phyloP scores from a whole-genome alignment of 2,329 filamentous ascomycete genomes.

The Colletotrichum siamense region DNA sequence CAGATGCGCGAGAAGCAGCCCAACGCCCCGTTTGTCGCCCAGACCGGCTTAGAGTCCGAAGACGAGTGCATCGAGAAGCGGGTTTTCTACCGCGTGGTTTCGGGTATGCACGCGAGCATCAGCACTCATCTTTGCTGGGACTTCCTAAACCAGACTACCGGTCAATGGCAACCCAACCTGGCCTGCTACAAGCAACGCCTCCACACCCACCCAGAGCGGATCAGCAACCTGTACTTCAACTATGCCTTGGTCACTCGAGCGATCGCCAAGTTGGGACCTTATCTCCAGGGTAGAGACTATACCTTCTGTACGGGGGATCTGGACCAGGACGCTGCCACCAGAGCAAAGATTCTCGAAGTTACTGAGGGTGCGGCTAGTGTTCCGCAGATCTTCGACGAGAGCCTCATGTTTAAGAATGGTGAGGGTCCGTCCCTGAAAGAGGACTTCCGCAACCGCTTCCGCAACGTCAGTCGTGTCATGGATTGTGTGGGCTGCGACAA shows the following conservation, averaged over 20 bases:
- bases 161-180: constrained; percentile 89
- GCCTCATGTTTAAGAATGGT: constrained; percentile 87
- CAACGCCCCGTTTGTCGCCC: constrained; percentile 64
- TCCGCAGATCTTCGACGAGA: constrained; percentile 92
- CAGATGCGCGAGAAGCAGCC: constrained; percentile 61
- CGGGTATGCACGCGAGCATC: constrained; percentile 98
- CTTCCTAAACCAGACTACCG: constrained; percentile 93
- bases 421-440: constrained; percentile 84
- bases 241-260: constrained; percentile 94
- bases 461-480: constrained; percentile 96
- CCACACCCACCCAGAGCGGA: constrained; percentile 83
- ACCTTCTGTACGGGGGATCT: constrained; percentile 92
- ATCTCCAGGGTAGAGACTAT: constrained; percentile 72
- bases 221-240: constrained; percentile 99
- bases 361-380: constrained; percentile 72
- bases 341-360: constrained; percentile 80
- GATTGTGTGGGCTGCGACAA: constrained; percentile 99
- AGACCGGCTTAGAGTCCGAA: constrained; percentile 75
- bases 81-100: constrained; percentile 96
- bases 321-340: constrained; percentile 78
- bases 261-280: constrained; percentile 85
- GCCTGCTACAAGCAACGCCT: constrained; percentile 89
- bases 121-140: constrained; percentile 96
- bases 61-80: constrained; percentile 97
- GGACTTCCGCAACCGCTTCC: constrained; percentile 96